Base-by-base conservation (phyloP, 768 basidiomycete genomes). In the Hygrocybe coccinea region DNA sequence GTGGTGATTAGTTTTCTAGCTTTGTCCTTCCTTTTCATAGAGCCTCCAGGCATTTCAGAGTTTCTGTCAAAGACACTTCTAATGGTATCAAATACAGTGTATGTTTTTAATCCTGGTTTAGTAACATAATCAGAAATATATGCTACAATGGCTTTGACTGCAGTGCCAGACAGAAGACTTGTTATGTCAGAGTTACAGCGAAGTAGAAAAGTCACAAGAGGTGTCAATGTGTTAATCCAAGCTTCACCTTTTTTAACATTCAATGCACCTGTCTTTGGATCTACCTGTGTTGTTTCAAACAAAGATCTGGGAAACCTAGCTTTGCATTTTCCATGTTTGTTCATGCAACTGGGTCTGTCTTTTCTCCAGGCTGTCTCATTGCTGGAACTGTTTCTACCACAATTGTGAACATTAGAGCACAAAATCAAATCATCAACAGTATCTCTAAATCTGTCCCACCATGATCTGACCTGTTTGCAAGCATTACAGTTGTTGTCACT, bases 61-160 rank as follows among this genome's bases (percentile, higher is more conserved):
- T 29, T 29, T 29, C 29, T 29, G 8, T 29, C 29, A 29, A 29
- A 29, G 3, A 29, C 29, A 29, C 39, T 33, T 50, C 54, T 58
- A 15, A 67, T 56, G 37, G 60, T 54, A 15, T 56, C 52, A n/a
- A 69, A 67, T 25, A 69, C 59, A 25, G 24, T 48, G 53, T 67
- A 52, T 11, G 64, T 67, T 33, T 64, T 66, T 11, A 69, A 46
- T 1, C 52, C 36, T 1, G 55, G 33, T 52, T 70, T 70, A 1
- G 67, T 67, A 5, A 69, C 60, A 50, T 70, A 70, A 41, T 70
- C 67, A 11, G 68, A 62, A 9, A 67, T 58, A 59, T 68, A 66
- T 22, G 62, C 59, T 7, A 65, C 52, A 6, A 67, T 58, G 10
- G 66, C 59, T 21, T 64, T 63, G 22, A 69, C 48, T 15, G 60